Evolutionary conservation across 192 early-diverging fungal species (phyloP), one percentile per base, ranked within the genome.

Genomic region (Phlyctochytrium bullatum): DNA sequence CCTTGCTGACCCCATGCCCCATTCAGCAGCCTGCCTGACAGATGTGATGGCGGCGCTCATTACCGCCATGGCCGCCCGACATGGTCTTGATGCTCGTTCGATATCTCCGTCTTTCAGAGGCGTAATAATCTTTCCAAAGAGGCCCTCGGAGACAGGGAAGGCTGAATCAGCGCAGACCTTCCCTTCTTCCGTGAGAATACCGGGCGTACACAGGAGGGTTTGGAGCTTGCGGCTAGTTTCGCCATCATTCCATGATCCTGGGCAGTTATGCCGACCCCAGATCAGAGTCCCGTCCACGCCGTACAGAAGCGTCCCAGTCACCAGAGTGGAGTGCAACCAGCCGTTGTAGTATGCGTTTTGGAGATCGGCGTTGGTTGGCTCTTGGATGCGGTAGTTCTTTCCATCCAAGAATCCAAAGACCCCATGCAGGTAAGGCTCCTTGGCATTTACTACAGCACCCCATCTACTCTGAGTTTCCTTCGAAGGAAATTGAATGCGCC

Each of bases 281-380:
- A 71, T 23, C 16, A 71, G 65, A n/a, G 29, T 30, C 28, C 69
- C 69, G 57, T 65, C 57, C 3, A 31, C 50, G 17, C 62, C 69
- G 57, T 65, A 71, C 3, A 61, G 65, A 30, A 71, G 2, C 0
- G 36, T 35, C 3, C 69, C 69, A 16, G 69, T 71, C 14, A 71
- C 52, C 2, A 65, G 34, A 24, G 58, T 62, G 58, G 63, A 0
- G 33, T 69, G 68, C 0, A 69, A 36, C 67, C 61, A 69, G 20
- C 67, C 61, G 50, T 69, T 69, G 52, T 69, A 69, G 17, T 36
- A 2, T 47, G 67, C 67, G 65, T 69, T 69, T 3, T 69, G 67
- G 27, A 24, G 4, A 25, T 69, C 61, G 0, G 61, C 67, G 30
- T 0, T 31, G 17, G 33, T 17, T 32, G 61, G 59, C 23, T 36